Percentiles rank a stretch among this genome's conserved stretches.
These are phyloP conservation scores for Lentinula edodes DNA, from an alignment of 768 basidiomycete genomes.

Conservation along the genomic window DNA sequence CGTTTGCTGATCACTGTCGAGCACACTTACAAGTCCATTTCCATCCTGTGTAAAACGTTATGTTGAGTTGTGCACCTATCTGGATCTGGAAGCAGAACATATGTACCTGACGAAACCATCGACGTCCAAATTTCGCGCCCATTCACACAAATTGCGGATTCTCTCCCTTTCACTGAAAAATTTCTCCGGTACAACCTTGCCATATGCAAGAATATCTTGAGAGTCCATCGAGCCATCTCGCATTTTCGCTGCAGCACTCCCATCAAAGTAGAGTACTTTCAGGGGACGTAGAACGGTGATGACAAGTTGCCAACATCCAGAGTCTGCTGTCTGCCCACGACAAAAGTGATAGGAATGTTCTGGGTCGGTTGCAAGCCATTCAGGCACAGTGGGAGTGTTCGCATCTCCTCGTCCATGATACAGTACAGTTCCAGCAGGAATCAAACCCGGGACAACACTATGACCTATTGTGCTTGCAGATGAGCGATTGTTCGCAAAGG, in stretches of 20 bases:
- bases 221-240: constrained; percentile 34
- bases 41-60: constrained; percentile 28
- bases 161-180: constrained; percentile 25
- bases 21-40: constrained; percentile 40
- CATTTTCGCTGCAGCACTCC: constrained; percentile 41
- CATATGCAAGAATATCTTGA: constrained; percentile 43
- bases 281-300: constrained; percentile 30
- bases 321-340: constrained; percentile 11
- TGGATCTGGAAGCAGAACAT: too few relatives aligned
- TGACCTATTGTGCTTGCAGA: constrained; percentile 10
- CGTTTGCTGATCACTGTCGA: not conserved
- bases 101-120: constrained; percentile 43
- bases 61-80: too few relatives aligned
- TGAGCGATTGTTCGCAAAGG: not conserved
- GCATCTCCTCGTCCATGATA: constrained; percentile 15
- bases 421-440: constrained; percentile 15
- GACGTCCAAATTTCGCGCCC: constrained; percentile 33
- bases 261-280: constrained; percentile 48
- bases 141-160: constrained; percentile 34
- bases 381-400: constrained; percentile 8
- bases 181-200: constrained; percentile 16
- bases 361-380: constrained; percentile 17
- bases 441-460: constrained; percentile 12
- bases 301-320: constrained; percentile 31
- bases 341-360: constrained; percentile 31